Base-by-base conservation (phyloP, 345 rosid species). In the Syzygium jambos region DNA sequence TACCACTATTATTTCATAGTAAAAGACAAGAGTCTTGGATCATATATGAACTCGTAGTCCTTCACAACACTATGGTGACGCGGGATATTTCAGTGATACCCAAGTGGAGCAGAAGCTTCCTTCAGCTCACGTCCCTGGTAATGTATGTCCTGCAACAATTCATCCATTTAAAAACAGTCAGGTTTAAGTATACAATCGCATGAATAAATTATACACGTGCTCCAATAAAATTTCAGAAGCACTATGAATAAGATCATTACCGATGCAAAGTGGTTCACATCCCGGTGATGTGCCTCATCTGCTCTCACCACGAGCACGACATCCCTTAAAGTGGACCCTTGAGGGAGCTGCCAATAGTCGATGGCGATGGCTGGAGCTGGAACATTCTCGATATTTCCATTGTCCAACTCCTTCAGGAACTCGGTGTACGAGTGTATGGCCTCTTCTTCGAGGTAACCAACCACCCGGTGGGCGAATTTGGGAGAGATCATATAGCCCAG, bases 241-340 rank as follows among this genome's bases (percentile, higher is more conserved):
- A 13, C 80, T 9, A 46, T 19, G 54, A 56, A 57, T 63, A 27
- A 8, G 52, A 84, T 6, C 25, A 78, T 89, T 88, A 95, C 98
- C 29, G 98, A 96, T 63, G 98, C 98, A 86, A 91, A 95, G 90
- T 96, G 98, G 90, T 96, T 96, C 53, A 96, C 96, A 52, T 96
- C 98, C 46, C 98, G 96, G 85, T 96, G 98, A 84, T 95, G 98
- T 3, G 98, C 98, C 90, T 96, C 98, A 61, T 95, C 98, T 0
- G 98, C 98, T 80, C 98, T 92, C 7, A 96, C 92, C 21, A 92
- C 96, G 88, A 88, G 38, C 8, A 96, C 98, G 5, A 95, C 98
- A 87, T 96, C 98, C 51, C 94, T 92, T 17, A 96, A 93, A 0
- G 94, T 95, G 4, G 98, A 92, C 43, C 90, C 57, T 2, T 93